Base-by-base conservation (phyloP, 345 rosid genomes). In the Kernera saxatilis region DNA sequence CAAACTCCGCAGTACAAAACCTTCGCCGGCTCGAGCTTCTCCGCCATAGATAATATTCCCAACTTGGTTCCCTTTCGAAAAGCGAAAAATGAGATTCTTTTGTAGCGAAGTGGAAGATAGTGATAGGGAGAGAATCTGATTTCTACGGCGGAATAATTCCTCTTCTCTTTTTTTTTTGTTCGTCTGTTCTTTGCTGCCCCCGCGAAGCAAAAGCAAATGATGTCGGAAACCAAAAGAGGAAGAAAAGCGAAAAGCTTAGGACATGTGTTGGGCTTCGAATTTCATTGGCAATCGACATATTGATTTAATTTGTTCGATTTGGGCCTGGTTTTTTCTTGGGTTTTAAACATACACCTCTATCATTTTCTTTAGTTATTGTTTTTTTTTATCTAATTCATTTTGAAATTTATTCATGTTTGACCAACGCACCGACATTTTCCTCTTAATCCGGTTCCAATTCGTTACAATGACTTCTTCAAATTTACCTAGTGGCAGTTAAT, bases 1-100 rank as follows among this genome's bases (percentile, higher is more conserved):
- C 98, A 92, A 14, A 79, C 80, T 5, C 80, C 67, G n/a, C 98
- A 93, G 76, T 91, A 89, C 61, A 87, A 77, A 50, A 93, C 93
- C 65, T 77, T 80, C 35, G 81, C 90, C 2, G 98, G 85, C 55
- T 85, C 87, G 18, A 85, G 88, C 81, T 90, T 90, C 81, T 82
- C 90, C 32, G 85, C 88, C 91, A 88, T 85, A 23, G 32, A 39
- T 61, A 1, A 41, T 59, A 21, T 9, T 44, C 37, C 8, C 1
- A 43, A 64, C 6, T 26, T 52, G 1, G 1, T n/a, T 65, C 45
- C 17, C 35, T 51, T 41, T 32, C 1, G 1, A n/a, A 25, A 67
- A 66, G 2, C n/a, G 35, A 58, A 25, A 25, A 39, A 15, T 21
- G 50, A 63, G 40, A 15, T 26, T 59, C 1, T 70, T 53, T n/a